Evolutionary conservation across 192 early-diverging fungal genomes (phyloP), one percentile per base, ranked within the genome.

Genomic region (Podochytrium sp.): DNA sequence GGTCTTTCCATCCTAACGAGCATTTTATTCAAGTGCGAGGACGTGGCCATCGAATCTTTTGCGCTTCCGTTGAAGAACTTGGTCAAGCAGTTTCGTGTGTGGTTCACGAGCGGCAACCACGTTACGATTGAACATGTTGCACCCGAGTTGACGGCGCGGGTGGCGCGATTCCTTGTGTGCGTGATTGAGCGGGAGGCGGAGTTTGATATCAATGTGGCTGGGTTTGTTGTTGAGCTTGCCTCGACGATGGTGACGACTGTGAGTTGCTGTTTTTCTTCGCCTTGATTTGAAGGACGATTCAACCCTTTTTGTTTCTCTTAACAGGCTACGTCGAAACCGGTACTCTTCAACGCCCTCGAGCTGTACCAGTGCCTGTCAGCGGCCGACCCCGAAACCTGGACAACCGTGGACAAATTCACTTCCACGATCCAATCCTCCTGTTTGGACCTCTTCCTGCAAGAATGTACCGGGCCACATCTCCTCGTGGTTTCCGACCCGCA

Each of bases 171-270:
- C 30, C 52, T 83, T 2, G 12, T 14, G 18, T 39, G 34, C 27
- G 39, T 83, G 1, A 41, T 83, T 23, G 47, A 52, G 16, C 32
- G 49, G 16, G 14, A 71, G 10, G 37, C 65, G 49, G 78, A 78
- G 30, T 42, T 83, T 47, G 81, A 76, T 23, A 71, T 83, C 56
- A 83, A 80, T 43, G 58, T 80, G 27, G 70, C 73, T 55, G 42
- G 73, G 0, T 83, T 83, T 58, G 58, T 80, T n/a, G 63, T 76
- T 32, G 73, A 64, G 42, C 38, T 80, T 0, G 68, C 64, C 41
- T 55, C 47, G 25, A n/a, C 50, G 18, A 68, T 64, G 59, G 63
- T 83, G 2, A 29, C 10, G n/a, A 30, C 40, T 23, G 57, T 78
- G 41, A 38, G 60, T 40, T 40, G 30, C 32, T 60, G n/a, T 23